Evolutionary conservation across 805 yeast genomes (phyloP).

Genomic region (Scheffersomyces spartinae): DNA sequence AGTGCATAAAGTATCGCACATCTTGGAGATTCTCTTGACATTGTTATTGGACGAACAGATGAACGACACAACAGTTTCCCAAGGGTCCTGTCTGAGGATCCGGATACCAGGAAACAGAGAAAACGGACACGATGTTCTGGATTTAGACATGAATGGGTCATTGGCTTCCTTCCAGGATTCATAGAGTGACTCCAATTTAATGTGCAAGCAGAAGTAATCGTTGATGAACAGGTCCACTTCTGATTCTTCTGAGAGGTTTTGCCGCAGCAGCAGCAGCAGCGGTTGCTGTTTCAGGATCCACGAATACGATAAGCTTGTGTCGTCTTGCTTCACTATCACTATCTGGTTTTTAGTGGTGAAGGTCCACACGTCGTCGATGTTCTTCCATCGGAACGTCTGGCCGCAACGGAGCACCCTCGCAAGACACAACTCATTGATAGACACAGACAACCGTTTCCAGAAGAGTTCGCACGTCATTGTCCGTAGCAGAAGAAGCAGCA

Average conservation of each 20-base stretch:
- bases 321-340: conserved; percentile 54
- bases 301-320: conserved; percentile 36
- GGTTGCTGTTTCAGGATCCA: conserved; percentile 17
- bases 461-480: conserved; percentile 1
- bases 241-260: conserved; percentile 4
- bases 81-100: conserved; percentile 86
- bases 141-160: conserved; percentile 27
- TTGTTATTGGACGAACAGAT: conserved; percentile 96
- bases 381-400: conserved; percentile 76
- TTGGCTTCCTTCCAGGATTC: conserved; percentile 52
- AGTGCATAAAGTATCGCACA: conserved; percentile 72
- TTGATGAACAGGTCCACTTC: conserved; percentile 32
- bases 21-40: conserved; percentile 81
- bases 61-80: conserved; percentile 87
- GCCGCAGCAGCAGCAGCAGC: conserved; percentile 1
- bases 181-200: conserved; percentile 44
- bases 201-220: conserved; percentile 63
- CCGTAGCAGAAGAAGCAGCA: no score
- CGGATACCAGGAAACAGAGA: conserved; percentile 55
- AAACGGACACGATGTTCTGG: conserved; percentile 20
- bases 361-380: conserved; percentile 51
- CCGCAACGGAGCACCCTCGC: conserved; percentile 70
- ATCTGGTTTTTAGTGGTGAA: conserved; percentile 50
- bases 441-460: conserved; percentile 5
- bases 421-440: conserved; percentile 38